phyloP scores from a whole-genome alignment of 1,284 basidiomycete species.

The Mycena sp. region DNA sequence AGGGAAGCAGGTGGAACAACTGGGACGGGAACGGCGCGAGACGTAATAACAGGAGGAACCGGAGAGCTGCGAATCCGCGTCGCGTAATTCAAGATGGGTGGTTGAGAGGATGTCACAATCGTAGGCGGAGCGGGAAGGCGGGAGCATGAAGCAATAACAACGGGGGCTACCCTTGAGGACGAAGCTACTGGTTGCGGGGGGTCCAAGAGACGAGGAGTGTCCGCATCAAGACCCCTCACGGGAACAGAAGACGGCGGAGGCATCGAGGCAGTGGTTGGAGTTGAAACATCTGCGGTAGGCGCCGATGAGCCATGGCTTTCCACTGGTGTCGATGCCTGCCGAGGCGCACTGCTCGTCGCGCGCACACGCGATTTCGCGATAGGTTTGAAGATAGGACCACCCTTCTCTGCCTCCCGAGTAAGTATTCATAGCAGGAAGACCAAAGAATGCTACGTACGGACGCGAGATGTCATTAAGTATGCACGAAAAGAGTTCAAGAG shows the following conservation, averaged over 20 bases:
- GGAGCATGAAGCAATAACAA: conserved; percentile 11
- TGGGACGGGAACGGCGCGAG: conserved; percentile 44
- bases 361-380: conserved; percentile 64
- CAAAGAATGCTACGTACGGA: conserved; percentile 61
- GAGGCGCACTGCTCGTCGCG: conserved; percentile 30
- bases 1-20: conserved; percentile 25
- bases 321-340: conserved; percentile 24
- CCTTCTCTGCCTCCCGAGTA: conserved; percentile 64
- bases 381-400: conserved; percentile 73
- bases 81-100: neutral
- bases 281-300: conserved; percentile 29
- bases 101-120: conserved; percentile 8
- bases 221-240: conserved; percentile 6
- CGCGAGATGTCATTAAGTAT: conserved; percentile 72
- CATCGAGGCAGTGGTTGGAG: conserved; percentile 2
- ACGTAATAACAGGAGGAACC: conserved; percentile 40
- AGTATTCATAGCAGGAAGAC: neutral
- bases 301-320: conserved; percentile 31
- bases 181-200: conserved; percentile 13
- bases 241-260: conserved; percentile 17
- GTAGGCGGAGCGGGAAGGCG: conserved; percentile 23
- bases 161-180: conserved; percentile 4
- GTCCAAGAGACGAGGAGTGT: conserved; percentile 2
- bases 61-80: conserved; percentile 27
- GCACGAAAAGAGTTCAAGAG: conserved; percentile 2